Conservation (phyloP, 2,329 filamentous ascomycete species). For the Fusarium sp. region DNA sequence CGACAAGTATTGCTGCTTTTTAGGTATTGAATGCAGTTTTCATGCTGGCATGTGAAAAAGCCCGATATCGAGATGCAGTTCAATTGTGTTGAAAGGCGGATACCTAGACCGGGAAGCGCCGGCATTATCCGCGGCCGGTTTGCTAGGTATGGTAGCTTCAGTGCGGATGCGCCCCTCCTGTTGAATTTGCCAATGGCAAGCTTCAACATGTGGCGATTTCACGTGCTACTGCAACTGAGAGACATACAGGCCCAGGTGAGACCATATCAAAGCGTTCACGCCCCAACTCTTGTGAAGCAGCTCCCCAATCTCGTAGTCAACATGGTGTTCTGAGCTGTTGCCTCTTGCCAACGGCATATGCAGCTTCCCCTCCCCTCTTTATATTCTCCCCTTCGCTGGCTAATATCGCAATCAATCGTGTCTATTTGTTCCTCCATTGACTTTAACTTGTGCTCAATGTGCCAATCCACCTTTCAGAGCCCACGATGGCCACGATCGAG, state of each 20-base stretch:
- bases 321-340: conserved; percentile 40
- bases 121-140: conserved; percentile 4
- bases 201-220: conserved; percentile 47
- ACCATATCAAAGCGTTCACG: conserved; percentile 41
- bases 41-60: conserved; percentile 11
- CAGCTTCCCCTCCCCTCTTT: conserved; percentile 10
- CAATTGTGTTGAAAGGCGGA: conserved; percentile 7
- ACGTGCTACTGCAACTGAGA: conserved; percentile 45
- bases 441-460: conserved; percentile 46
- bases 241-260: conserved; percentile 39
- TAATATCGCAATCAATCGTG: conserved; percentile 6
- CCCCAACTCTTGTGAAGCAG: conserved; percentile 41
- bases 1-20: neutral
- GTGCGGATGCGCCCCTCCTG: conserved; percentile 20
- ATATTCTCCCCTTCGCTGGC: conserved; percentile 12
- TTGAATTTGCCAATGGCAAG: conserved; percentile 27
- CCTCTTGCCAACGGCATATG: conserved; percentile 35
- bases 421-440: conserved; percentile 8
- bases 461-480: conserved; percentile 42
- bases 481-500: conserved; percentile 74
- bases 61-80: neutral
- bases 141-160: neutral
- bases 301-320: conserved; percentile 27
- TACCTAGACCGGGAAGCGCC: conserved; percentile 31
- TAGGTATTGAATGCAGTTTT: neutral